A percentile compares a stretch with the other conserved stretches of the same genome.
phyloP scores from a whole-genome alignment of 345 rosid genomes.

The Xanthoceras sorbifolium region DNA sequence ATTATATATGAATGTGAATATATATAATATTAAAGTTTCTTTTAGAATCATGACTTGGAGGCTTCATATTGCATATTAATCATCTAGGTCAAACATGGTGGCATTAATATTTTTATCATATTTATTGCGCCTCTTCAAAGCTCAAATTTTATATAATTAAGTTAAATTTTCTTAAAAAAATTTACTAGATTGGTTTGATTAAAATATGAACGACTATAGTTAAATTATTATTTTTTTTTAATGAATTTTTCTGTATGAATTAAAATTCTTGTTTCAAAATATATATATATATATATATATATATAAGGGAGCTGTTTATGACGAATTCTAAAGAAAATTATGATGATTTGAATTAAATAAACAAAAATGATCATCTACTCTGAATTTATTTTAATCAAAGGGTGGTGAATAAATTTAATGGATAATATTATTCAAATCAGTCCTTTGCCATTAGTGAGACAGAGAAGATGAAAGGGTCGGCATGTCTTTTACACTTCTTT shows the following conservation, averaged over 20 bases:
- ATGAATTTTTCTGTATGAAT: too few species aligned
- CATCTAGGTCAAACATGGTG: constrained; percentile 6
- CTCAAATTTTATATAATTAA: too few species aligned
- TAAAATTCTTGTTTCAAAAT: too few species aligned
- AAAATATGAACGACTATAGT: background rate
- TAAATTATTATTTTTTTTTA: background rate
- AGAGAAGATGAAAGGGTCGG: constrained; percentile 34
- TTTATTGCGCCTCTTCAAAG: background rate
- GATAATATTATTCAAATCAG: background rate
- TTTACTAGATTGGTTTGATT: background rate
- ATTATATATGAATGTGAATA: constrained; percentile 5
- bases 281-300: too few species aligned
- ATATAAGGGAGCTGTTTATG: too few species aligned
- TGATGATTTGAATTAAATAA: too few species aligned
- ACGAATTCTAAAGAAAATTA: too few species aligned
- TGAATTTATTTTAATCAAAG: too few species aligned
- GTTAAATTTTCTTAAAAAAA: too few species aligned
- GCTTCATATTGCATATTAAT: background rate
- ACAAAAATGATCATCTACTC: too few species aligned
- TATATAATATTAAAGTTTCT: background rate
- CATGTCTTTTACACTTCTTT: constrained; percentile 33
- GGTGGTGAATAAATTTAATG: background rate
- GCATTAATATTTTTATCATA: constrained; percentile 7
- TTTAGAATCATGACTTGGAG: background rate
- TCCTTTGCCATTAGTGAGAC: background rate